phyloP scores from a whole-genome alignment of 345 rosid species.

The Salix viminalis region DNA sequence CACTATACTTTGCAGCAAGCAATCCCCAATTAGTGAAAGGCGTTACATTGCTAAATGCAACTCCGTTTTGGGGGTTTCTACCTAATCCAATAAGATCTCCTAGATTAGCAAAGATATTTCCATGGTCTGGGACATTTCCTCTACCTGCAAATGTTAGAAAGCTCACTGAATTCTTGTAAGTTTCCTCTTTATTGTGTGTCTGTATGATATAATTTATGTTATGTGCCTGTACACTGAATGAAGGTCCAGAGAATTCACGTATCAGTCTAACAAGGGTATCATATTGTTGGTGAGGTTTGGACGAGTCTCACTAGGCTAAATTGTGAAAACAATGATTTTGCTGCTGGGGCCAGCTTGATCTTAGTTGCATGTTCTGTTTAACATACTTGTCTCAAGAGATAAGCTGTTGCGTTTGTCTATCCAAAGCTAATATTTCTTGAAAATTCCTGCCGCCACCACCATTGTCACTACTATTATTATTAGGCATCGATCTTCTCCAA shows the following conservation, averaged over 20 bases:
- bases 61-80: constrained; percentile 97
- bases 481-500: neutral
- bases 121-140: constrained; percentile 93
- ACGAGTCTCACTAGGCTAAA: neutral
- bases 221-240: neutral
- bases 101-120: constrained; percentile 57
- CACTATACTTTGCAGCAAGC: constrained; percentile 78
- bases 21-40: constrained; percentile 86
- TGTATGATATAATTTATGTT: neutral
- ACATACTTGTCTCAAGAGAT: neutral
- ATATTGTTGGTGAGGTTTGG: neutral
- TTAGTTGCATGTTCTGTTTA: neutral
- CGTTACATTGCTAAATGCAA: constrained; percentile 82
- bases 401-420: neutral
- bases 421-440: neutral
- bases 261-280: neutral
- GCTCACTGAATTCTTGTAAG: constrained; percentile 71
- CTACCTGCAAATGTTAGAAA: constrained; percentile 73
- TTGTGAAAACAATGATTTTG: neutral
- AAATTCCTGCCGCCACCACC: neutral
- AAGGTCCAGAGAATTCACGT: neutral
- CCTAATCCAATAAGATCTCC: constrained; percentile 84
- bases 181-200: neutral
- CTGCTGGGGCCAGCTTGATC: neutral
- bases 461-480: neutral